Evolutionary conservation across 768 basidiomycete species (phyloP), one percentile per base, ranked within the genome.

Genomic region (Dendrothele bispora): DNA sequence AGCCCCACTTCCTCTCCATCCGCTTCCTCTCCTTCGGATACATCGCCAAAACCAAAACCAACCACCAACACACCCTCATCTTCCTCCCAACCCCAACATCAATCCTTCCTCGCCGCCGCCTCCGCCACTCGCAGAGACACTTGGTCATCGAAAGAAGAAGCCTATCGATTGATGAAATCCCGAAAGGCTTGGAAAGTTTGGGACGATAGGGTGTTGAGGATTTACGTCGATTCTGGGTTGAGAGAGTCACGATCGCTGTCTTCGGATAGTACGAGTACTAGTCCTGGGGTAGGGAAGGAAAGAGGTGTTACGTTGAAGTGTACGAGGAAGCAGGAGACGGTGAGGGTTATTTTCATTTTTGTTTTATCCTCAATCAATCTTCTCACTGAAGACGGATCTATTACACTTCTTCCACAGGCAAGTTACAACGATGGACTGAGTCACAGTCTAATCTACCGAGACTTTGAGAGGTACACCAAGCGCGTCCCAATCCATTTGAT

Each of bases 121-220:
- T 66, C 74, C 1, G 43, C 50, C 28, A 70, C 63, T 29, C 68
- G 79, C 12, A 62, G 76, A 3, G 79, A 82, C 55, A 66, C 71
- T 7, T 83, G 80, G 82, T 57, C 74, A 0, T 75, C 71, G n/a
- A 65, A 55, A 11, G 74, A 74, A 48, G 77, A 76, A 26, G 81
- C 80, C 1, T 72, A 64, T 37, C 60, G 60, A 18, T 8, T 51
- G 3, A 52, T 82, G 45, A 71, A 69, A 46, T 50, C 61, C 7
- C 60, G 74, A 22, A 58, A 61, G 27, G 60, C 70, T 8, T 78
- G 72, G 67, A 70, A 72, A 57, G 47, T 53, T 1, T 83, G 80
- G 79, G 79, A 82, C 53, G 70, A 73, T 21, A 59, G 79, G 11
- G 64, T 77, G 4, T 57, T 80, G 38, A 61, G 64, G 39, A 55